phyloP scores from a whole-genome alignment of 805 yeast species.

The Tetrapisispora arboricola region DNA sequence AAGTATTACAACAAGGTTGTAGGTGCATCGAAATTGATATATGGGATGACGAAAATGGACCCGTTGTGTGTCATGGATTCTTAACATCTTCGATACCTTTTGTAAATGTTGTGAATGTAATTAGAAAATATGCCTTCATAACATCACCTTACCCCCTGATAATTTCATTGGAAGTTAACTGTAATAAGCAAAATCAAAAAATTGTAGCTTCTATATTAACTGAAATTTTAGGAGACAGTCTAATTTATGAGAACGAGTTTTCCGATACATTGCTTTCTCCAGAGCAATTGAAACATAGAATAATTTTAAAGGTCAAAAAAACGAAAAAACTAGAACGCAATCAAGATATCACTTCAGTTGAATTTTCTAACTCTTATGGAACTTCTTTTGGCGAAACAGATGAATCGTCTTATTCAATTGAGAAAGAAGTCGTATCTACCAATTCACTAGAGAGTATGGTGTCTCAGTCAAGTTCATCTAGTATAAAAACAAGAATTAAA shows the following conservation, averaged over 20 bases:
- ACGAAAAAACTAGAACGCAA: slow-evolving; percentile 16
- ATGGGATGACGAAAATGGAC: slow-evolving; percentile 81
- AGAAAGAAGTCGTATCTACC: slow-evolving; percentile 17
- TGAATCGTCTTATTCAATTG: slow-evolving; percentile 27
- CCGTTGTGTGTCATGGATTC: slow-evolving; percentile 87
- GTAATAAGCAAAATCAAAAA: slow-evolving; percentile 59
- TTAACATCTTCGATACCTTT: slow-evolving; percentile 68
- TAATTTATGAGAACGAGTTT: slow-evolving; percentile 4
- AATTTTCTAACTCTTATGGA: slow-evolving; percentile 3
- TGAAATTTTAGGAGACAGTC: slow-evolving; percentile 25
- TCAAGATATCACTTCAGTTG: neutral
- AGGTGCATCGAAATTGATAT: slow-evolving; percentile 90
- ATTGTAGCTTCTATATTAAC: slow-evolving; percentile 43
- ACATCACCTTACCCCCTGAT: slow-evolving; percentile 79
- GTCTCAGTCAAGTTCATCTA: slow-evolving; percentile 2
- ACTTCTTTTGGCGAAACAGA: slow-evolving; percentile 16
- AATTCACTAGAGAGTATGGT: slow-evolving; percentile 9
- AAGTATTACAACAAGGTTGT: slow-evolving; percentile 84
- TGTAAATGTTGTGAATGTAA: slow-evolving; percentile 55
- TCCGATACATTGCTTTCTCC: slow-evolving; percentile 55
- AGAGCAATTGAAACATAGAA: slow-evolving; percentile 51
- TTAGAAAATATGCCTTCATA: slow-evolving; percentile 82
- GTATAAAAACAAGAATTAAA: slow-evolving; percentile 16
- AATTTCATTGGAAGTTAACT: slow-evolving; percentile 75
- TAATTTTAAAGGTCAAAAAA: slow-evolving; percentile 72